Conservation (phyloP, 139 green algal genomes). For the Trebouxia sp. region DNA sequence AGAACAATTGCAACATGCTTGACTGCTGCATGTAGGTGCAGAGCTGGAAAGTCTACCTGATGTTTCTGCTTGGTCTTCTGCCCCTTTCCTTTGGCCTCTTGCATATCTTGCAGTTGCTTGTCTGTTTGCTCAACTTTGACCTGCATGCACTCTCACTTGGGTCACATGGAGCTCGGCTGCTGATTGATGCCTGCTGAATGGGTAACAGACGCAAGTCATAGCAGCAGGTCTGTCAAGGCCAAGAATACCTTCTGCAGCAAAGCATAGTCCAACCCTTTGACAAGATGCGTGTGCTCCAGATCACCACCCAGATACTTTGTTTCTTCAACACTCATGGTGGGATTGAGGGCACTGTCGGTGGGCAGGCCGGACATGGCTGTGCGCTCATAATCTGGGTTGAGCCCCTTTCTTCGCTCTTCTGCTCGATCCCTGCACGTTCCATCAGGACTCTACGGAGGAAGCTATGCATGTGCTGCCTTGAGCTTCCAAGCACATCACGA, state of each 20-base stretch:
- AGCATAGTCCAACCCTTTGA: constrained; percentile 94
- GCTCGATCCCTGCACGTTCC: constrained; percentile 59
- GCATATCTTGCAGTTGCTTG: neutral
- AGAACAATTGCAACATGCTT: neutral
- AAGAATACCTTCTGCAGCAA: constrained; percentile 83
- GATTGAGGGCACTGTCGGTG: neutral
- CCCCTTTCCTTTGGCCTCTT: neutral
- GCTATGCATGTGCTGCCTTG: neutral
- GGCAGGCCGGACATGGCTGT: constrained; percentile 31
- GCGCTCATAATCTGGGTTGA: constrained; percentile 62
- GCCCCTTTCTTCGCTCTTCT: constrained; percentile 66
- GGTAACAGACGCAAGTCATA: no score
- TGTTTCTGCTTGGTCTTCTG: constrained; percentile 7
- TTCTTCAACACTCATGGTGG: constrained; percentile 64
- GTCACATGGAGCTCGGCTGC: no score
- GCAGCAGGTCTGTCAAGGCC: no score
- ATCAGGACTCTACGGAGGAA: neutral
- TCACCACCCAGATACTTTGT: constrained; percentile 92
- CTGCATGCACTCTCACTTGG: no score
- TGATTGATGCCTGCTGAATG: no score
- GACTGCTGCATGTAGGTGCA: neutral
- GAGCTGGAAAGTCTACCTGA: neutral
- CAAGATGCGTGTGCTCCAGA: constrained; percentile 90
- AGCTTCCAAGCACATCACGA: neutral
- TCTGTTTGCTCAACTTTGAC: constrained; percentile 23